Base-by-base conservation (phyloP, 164 flowering plant genomes). In the Nymphaea thermarum region DNA sequence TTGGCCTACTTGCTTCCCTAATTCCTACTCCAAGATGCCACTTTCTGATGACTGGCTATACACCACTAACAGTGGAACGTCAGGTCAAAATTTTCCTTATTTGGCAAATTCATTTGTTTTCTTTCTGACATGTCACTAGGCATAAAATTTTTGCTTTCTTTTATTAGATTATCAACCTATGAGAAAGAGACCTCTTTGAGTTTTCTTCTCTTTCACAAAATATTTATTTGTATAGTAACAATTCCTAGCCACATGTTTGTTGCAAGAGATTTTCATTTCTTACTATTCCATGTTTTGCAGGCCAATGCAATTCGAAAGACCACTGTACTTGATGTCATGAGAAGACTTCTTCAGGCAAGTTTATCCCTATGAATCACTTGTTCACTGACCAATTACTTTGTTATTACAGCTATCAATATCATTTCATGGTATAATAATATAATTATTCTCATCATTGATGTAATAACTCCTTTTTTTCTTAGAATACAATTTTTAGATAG, bases 11-110 rank as follows among this genome's bases (percentile, higher is more conserved):
- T 78, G 96, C 99, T 44, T 95, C 99, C 75, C 76, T 95, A 65
- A 95, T 95, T 78, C 98, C 99, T 62, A 95, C 99, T 62, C 98
- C 99, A 43, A 87, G 99, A 78, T 95, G 99, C 62, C 99, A 95
- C 84, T 95, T 95, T 78, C 92, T 95, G 62, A 95, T 95, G 99
- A 92, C 99, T 5, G 99, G 99, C 69, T 95, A 95, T 67, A 95
- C 99, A 36, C 99, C 99, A 60, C 93, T 92, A 44, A 92, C 99
- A 8, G 99, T 95, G 71, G 99, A 95, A 79, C 90, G 93, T 66
- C 98, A 92, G 91, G 99, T 95, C 67, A 73, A 73, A 59, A 36
- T 2, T 61, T 61, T 61, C 42, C 6, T 61, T 61, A 61, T 36
- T 61, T 61, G 25, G 42, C 42, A 17, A 8, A 62, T 62, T 51